A percentile compares a stretch with the other conserved stretches of the same genome.
Conservation (phyloP, 257 asterid species). For the Phtheirospermum japonicum region DNA sequence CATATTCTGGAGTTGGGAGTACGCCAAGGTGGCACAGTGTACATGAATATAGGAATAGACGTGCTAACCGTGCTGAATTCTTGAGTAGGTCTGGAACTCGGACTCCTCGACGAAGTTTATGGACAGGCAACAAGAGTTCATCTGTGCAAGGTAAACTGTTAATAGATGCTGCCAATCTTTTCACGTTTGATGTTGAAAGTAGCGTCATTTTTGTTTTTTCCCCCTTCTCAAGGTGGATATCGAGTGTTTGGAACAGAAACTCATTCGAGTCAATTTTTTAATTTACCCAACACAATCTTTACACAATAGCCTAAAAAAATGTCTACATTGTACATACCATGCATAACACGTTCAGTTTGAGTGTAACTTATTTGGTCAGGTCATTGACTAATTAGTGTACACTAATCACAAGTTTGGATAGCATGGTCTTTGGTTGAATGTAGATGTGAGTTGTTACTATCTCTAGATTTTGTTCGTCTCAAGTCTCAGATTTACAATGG, state of each 20-base stretch:
- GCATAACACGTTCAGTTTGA: slow-evolving; percentile 2
- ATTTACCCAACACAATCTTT: background rate
- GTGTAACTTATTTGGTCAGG: background rate
- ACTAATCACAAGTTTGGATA: too few relatives aligned
- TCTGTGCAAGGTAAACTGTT: slow-evolving; percentile 47
- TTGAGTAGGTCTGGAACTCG: slow-evolving; percentile 46
- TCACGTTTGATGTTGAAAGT: too few relatives aligned
- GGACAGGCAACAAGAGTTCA: slow-evolving; percentile 44
- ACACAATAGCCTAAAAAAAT: background rate
- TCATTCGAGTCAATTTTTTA: background rate
- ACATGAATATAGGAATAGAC: slow-evolving; percentile 27
- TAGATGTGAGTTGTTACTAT: background rate
- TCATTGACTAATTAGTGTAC: background rate
- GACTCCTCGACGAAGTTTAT: slow-evolving; percentile 37
- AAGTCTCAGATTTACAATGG: background rate
- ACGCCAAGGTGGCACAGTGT: slow-evolving; percentile 36
- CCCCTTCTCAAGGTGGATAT: too few relatives aligned
- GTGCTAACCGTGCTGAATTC: slow-evolving; percentile 59
- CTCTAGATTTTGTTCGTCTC: background rate
- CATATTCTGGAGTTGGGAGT: slow-evolving; percentile 39
- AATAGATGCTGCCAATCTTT: slow-evolving; percentile 1
- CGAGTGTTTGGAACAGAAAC: background rate
- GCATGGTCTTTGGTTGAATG: background rate
- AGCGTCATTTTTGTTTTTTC: too few relatives aligned
- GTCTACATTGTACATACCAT: too few relatives aligned